Evolutionary conservation across 2,329 filamentous ascomycete species (phyloP).

Genomic region (Paecilomyces variotii): DNA sequence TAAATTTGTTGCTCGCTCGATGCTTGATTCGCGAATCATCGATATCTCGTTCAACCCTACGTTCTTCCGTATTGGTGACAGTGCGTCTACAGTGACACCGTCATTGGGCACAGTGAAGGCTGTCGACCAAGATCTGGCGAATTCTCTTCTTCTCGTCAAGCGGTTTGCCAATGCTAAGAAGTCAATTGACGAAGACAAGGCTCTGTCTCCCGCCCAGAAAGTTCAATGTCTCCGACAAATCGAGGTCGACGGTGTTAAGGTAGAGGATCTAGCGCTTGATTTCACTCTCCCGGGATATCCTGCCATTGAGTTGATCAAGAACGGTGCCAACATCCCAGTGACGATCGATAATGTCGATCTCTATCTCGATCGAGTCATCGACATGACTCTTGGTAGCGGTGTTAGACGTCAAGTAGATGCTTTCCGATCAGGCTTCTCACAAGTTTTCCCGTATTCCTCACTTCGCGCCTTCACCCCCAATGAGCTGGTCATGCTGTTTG

Average conservation of each 20-base stretch:
- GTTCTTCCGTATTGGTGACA: constrained; percentile 89
- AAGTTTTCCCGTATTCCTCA: constrained; percentile 92
- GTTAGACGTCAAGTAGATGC: constrained; percentile 84
- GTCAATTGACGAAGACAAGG: constrained; percentile 64
- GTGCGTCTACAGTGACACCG: constrained; percentile 59
- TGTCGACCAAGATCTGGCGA: constrained; percentile 78
- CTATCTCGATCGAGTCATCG: constrained; percentile 84
- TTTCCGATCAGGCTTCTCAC: constrained; percentile 83
- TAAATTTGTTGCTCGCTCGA: constrained; percentile 94
- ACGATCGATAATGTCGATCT: constrained; percentile 84
- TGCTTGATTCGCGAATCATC: constrained; percentile 97
- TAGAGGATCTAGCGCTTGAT: constrained; percentile 86
- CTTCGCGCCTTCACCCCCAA: constrained; percentile 89
- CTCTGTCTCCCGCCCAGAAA: constrained; percentile 62
- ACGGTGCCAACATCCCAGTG: constrained; percentile 66
- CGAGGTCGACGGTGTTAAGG: constrained; percentile 62
- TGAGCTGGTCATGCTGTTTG: constrained; percentile 91
- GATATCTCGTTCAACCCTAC: constrained; percentile 96
- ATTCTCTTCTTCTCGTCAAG: constrained; percentile 78
- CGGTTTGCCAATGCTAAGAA: constrained; percentile 79
- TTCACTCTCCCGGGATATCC: constrained; percentile 93
- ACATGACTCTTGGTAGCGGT: constrained; percentile 82
- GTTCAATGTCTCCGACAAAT: constrained; percentile 61
- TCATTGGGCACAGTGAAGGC: constrained; percentile 83
- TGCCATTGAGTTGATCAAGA: constrained; percentile 68